Base-by-base conservation (phyloP, 495 filamentous ascomycete genomes). In the Penicillium nucicola region DNA sequence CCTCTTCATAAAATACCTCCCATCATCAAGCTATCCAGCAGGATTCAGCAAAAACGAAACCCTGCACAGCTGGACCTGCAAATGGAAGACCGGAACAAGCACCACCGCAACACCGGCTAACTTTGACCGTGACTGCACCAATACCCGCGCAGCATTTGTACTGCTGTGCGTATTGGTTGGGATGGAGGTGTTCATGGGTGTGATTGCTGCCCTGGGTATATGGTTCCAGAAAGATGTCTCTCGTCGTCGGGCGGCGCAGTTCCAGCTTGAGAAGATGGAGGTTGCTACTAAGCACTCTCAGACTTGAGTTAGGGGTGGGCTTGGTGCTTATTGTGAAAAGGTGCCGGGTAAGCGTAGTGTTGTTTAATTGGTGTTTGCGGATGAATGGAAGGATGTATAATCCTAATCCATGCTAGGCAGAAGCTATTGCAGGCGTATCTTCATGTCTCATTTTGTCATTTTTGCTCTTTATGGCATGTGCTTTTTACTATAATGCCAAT, bases 41-140 rank as follows among this genome's bases (percentile, higher is more conserved):
- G 67, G 65, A 20, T 74, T 73, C 48, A 65, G 54, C 49, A 34
- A 56, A 1, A 65, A 66, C 15, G 77, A 78, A 46, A 79, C 75
- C 9, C 62, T 80, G 13, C 64, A 74, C 20, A 75, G 69, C 42
- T 80, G 77, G 77, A 77, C 77, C 5, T 80, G 77, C 61, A 78
- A 77, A 53, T 78, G 75, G 72, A 67, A 70, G 25, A 37, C 34
- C 1, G 42, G 42, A 3, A 57, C 45, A 9, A 47, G 45, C 9
- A 38, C 25, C 15, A 45, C 48, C 4, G 46, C 50, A 6, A 52
- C 65, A 0, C 75, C 77, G 0, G 43, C 53, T 2, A 53, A 68
- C n/a, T 80, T 80, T 45, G 48, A 56, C 8, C 65, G 75, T 1
- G 73, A 78, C 40, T 80, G 77, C 42, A 44, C 60, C 6, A 62